phyloP scores from a whole-genome alignment of 2,329 filamentous ascomycete species.

The Ceratocystiopsis minuta region DNA sequence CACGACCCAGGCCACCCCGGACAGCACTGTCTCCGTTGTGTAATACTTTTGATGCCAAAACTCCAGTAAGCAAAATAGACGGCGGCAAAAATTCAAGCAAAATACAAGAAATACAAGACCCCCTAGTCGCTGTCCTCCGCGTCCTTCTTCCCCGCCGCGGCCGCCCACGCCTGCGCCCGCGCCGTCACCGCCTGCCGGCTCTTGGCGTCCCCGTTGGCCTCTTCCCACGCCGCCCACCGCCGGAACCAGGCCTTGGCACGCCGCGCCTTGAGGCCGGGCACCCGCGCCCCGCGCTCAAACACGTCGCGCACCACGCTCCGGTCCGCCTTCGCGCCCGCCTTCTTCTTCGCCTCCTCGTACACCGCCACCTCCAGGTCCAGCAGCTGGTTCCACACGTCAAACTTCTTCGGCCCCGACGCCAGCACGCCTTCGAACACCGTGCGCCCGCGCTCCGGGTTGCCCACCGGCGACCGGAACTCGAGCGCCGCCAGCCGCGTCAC shows the following conservation, averaged over 20 bases:
- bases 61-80: neutral
- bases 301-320: conserved; percentile 46
- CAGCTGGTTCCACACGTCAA: conserved; percentile 85
- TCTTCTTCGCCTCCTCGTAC: conserved; percentile 25
- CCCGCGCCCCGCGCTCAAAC: conserved; percentile 61
- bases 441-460: conserved; percentile 75
- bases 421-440: conserved; percentile 88
- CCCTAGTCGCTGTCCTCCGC: conserved; percentile 11
- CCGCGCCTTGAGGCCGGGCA: conserved; percentile 58
- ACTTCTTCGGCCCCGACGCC: conserved; percentile 68
- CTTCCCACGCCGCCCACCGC: conserved; percentile 81
- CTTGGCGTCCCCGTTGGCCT: conserved; percentile 51
- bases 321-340: conserved; percentile 25
- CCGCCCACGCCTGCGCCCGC: conserved; percentile 53
- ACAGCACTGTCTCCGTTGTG: too few relatives aligned
- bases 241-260: conserved; percentile 80
- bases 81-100: neutral
- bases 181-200: conserved; percentile 52
- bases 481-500: conserved; percentile 80
- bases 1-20: too few relatives aligned
- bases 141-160: conserved; percentile 23
- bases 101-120: neutral
- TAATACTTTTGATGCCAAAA: too few relatives aligned
- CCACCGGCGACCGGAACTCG: conserved; percentile 70
- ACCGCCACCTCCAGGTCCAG: conserved; percentile 65